phyloP scores from a whole-genome alignment of 192 early-diverging fungal species.

The Coemansia sp. region DNA sequence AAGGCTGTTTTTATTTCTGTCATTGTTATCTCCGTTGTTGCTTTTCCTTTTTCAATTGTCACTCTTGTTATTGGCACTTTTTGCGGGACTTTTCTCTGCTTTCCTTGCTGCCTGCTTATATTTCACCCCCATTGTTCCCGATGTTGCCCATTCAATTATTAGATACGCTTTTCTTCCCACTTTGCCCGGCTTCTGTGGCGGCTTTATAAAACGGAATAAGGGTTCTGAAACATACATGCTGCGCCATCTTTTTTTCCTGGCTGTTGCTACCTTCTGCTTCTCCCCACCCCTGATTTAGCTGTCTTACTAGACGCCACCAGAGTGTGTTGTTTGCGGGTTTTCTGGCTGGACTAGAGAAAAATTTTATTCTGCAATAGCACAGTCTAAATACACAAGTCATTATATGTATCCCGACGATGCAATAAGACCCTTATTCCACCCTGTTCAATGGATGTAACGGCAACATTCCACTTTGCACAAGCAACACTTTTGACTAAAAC shows the following conservation, averaged over 20 bases:
- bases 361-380: not conserved
- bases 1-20: not conserved
- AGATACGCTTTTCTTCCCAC: not conserved
- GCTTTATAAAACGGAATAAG: not conserved
- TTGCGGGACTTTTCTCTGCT: not conserved
- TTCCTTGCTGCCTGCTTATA: slow-evolving; percentile 1
- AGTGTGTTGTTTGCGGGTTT: not conserved
- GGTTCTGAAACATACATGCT: not conserved
- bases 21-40: not conserved
- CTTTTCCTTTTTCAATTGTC: not conserved
- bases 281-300: not conserved
- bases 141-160: too few species aligned
- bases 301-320: not conserved
- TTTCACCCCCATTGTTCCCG: not conserved
- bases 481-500: too few species aligned
- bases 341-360: not conserved
- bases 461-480: too few species aligned
- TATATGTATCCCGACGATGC: not conserved
- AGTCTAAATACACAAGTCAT: not conserved
- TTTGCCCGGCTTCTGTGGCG: not conserved
- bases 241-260: not conserved
- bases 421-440: too few species aligned
- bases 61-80: not conserved
- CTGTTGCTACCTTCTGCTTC: not conserved
- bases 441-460: too few species aligned